Base-by-base conservation (phyloP, 768 basidiomycete species). In the Porpolomopsis calyptriformis region DNA sequence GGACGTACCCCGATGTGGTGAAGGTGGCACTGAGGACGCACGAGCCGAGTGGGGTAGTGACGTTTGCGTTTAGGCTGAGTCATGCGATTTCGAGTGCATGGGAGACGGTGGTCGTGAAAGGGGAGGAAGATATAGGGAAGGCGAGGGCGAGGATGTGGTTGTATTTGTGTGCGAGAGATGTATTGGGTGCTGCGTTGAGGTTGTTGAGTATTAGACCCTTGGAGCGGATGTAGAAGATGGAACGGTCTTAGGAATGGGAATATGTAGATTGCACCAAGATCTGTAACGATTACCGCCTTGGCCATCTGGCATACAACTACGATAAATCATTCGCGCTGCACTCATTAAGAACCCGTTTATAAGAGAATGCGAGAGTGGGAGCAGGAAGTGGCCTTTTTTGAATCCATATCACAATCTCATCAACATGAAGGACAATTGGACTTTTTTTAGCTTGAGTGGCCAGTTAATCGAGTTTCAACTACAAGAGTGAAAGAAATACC, bases 51-150 rank as follows among this genome's bases (percentile, higher is more conserved):
- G 85, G 85, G 0, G 77, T 99, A 8, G 91, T 96, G 50, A 93
- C 89, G 4, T 99, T 80, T 60, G 79, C 80, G 37, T 93, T 96
- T 70, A 75, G 78, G 53, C 71, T 97, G 26, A 78, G 80, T 36
- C 94, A 96, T 56, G 81, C 83, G 4, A 91, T 97, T 56, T 85
- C 82, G 50, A 83, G 81, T 47, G 90, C 93, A 29, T 97, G 91
- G 92, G 92, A 96, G 66, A 76, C 73, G 2, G 76, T 96, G 6
- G 74, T 85, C 40, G 92, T 97, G 34, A 84, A 85, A 56, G 85
- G 88, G 1, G 86, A 91, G 63, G 61, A 67, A 52, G 86, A 93
- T 54, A 38, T 70, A 35, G 82, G 79, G 49, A 84, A 82, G 57
- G 92, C 90, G 1, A 64, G 74, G 50, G 94, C 93, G 9, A 72